These are phyloP conservation scores for Fraxinus sp. DNA, from an alignment of 305 asterid species.

Conservation along the genomic window DNA sequence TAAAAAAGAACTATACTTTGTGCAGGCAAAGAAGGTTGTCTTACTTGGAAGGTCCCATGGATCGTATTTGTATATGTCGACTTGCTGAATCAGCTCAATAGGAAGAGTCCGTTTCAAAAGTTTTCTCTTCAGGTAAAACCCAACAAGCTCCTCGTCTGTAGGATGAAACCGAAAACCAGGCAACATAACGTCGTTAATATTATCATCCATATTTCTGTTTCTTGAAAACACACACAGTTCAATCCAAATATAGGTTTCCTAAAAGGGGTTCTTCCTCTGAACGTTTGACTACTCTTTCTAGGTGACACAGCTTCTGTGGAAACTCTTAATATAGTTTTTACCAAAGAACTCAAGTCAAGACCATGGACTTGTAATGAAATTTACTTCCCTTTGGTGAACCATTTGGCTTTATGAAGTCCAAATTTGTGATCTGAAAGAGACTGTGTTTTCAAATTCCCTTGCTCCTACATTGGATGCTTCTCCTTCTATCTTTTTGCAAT, in stretches of 20 bases:
- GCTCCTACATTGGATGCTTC: constrained; percentile 31
- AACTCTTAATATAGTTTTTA: constrained; percentile 12
- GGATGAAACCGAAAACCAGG: constrained; percentile 91
- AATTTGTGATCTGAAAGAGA: constrained; percentile 56
- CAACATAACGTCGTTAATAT: constrained; percentile 63
- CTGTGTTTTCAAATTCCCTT: constrained; percentile 35
- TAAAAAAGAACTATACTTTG: neutral
- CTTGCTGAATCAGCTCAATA: constrained; percentile 73
- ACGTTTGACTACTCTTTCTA: neutral
- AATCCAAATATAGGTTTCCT: neutral
- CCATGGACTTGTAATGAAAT: constrained; percentile 35
- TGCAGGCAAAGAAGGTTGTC: constrained; percentile 8
- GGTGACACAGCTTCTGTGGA: neutral
- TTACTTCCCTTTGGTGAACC: constrained; percentile 19
- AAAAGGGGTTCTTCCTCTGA: neutral
- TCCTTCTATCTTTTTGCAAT: constrained; percentile 20
- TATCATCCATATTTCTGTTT: constrained; percentile 42
- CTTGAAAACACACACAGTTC: neutral
- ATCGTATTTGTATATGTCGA: constrained; percentile 76
- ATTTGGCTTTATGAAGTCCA: constrained; percentile 33
- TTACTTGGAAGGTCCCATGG: constrained; percentile 95
- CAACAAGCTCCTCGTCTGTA: constrained; percentile 80
- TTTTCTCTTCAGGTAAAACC: constrained; percentile 61
- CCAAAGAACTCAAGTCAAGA: constrained; percentile 36
- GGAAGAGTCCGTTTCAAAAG: constrained; percentile 62